Base-by-base conservation (phyloP, 1,284 basidiomycete species). In the Heliocybe sulcata region DNA sequence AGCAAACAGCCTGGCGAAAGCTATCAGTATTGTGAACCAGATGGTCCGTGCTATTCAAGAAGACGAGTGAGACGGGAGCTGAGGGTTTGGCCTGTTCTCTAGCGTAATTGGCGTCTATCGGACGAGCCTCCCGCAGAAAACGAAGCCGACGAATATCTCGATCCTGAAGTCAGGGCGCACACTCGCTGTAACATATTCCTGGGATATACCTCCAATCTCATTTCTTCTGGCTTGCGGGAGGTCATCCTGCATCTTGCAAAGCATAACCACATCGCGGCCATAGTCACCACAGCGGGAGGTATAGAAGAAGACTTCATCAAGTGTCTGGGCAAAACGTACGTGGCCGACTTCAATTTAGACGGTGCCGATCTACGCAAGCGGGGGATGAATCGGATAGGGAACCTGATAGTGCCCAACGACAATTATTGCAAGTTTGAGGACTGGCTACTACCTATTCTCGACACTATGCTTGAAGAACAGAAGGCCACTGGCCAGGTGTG, bases 351-450 rank as follows among this genome's bases (percentile, higher is more conserved):
- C 71, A 83, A 91, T 65, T 79, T 98, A 50, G 90, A 94, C 62
- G 97, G 97, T 9, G 91, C 94, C 0, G 85, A 87, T 56, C 73
- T 99, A 45, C 82, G 97, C 48, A 85, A 79, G 65, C 83, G 83
- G 60, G 97, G 97, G 20, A 85, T 99, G 77, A 99, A 99, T 65
- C 84, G 97, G 27, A 96, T 99, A 60, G 97, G 97, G n/a, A 99
- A 99, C 65, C 80, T 99, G 42, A 76, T 99, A 55, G 87, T 99
- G 1, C 97, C 97, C 12, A 99, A 99, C 68, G 94, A 98, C 64
- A 99, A 99, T 68, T 99, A 99, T 71, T 98, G 97, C 83, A 90
- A 92, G 65, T 99, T 99, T 63, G 97, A 99, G 71, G 96, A 99
- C 69, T 99, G 97, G 97, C 82, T 99, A 11, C 89, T 87, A 52